Base-by-base conservation (phyloP, 768 basidiomycete genomes). In the Agrocybe praecox region DNA sequence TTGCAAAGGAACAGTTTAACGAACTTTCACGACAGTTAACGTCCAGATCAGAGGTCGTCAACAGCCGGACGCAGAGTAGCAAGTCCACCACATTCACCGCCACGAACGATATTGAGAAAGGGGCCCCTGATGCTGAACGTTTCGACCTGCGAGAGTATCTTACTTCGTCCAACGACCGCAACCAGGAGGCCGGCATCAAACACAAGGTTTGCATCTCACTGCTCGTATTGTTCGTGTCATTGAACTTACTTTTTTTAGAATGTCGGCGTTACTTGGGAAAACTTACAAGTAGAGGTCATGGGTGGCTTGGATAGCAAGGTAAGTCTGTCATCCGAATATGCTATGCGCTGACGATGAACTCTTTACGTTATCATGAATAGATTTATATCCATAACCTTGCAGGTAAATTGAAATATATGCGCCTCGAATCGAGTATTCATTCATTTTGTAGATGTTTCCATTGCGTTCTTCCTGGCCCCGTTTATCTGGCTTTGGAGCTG, bases 191-290 rank as follows among this genome's bases (percentile, higher is more conserved):
- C 2, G 89, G 89, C 15, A 86, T 90, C 46, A 81, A 80, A 56
- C 85, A 87, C 63, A 91, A 91, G 65, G 80, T 76, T 26, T 15
- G 69, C 52, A 4, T 9, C 44, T 43, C 23, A 17, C 44, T 55
- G 15, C 52, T 29, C 23, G 48, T 55, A n/a, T 23, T 9, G 40
- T n/a, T 33, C 17, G 24, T 32, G 17, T 32, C 34, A 18, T 46
- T 21, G 7, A 34, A 17, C 12, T 15, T n/a, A 2, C 0, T 21
- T 52, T n/a, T 18, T 6, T 14, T 53, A 81, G 78, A 85, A 88
- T 57, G 87, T 91, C 8, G 88, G 88, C 29, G 84, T 92, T 21
- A 83, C 83, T 22, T 92, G 90, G 90, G 80, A 88, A 50, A 77
- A 86, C 61, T 72, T 92, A 0, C 74, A 84, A 56, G 89, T 90